Evolutionary conservation across 441 rosid species (phyloP).

Genomic region (Theobroma grandiflorum): DNA sequence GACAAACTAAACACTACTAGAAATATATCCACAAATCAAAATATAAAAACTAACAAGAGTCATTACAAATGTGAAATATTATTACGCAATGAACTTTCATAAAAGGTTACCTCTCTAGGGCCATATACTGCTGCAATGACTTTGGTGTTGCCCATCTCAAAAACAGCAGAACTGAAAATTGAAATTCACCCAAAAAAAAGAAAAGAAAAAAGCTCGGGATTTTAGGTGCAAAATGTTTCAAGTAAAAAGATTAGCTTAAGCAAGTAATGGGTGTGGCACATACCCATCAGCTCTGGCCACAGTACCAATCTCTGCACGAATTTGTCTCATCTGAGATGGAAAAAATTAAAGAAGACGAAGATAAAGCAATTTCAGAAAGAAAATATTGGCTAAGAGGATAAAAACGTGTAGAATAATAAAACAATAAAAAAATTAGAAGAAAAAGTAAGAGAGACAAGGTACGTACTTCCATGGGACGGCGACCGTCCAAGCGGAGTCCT

Average conservation of each 20-base stretch:
- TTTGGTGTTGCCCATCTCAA: conserved; percentile 95
- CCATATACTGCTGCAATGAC: conserved; percentile 97
- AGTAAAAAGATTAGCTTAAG: not conserved
- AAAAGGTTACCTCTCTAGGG: conserved; percentile 74
- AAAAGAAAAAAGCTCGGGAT: not conserved
- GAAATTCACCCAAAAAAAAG: not conserved
- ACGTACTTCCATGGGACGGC: conserved; percentile 77
- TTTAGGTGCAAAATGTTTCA: not conserved
- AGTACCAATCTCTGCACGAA: conserved; percentile 80
- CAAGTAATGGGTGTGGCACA: not conserved
- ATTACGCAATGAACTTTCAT: not conserved
- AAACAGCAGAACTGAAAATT: conserved; percentile 70
- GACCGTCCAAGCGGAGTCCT: conserved; percentile 88
- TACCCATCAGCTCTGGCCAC: conserved; percentile 91
- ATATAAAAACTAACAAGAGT: not conserved
- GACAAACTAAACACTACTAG: not conserved
- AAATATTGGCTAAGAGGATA: not conserved
- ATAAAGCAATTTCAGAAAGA: not conserved
- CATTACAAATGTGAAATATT: not conserved
- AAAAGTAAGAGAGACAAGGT: not conserved
- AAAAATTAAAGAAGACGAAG: not conserved
- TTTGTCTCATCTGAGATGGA: conserved; percentile 77
- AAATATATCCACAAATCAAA: not conserved
- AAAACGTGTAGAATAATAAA: not conserved
- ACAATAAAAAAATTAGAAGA: not conserved